Base-by-base conservation (phyloP, 148 eudicot genomes). In the Drosera capensis region DNA sequence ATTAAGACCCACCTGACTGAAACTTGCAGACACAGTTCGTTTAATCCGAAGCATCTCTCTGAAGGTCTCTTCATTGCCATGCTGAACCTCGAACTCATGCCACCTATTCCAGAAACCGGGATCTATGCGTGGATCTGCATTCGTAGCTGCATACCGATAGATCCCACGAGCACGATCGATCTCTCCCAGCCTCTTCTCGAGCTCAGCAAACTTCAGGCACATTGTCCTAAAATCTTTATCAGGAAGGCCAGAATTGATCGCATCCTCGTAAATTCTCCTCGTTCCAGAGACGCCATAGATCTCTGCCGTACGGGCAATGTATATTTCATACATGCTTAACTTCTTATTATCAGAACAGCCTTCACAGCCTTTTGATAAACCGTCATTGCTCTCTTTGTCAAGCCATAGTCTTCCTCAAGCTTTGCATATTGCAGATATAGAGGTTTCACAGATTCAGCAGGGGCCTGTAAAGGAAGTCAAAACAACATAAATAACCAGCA, bases 121-220 rank as follows among this genome's bases (percentile, higher is more conserved):
- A 59, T 78, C 87, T 20, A 85, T 75, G 55, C 95, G 73, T 3
- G 95, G 95, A 65, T 84, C 94, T 1, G 88, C 79, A 55, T 75
- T 70, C 45, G 60, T 71, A 23, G 95, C 80, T 37, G 95, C 79
- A 62, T 75, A 68, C 6, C 55, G 28, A 46, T 65, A 85, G 25
- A 85, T 30, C 16, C 58, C 82, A 54, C 99, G 95, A 14, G 93
- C 71, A 42, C 99, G 81, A 48, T 90, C 93, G 40, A 90, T 74
- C 60, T 84, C 99, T 25, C 99, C 99, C 7, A 90, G 75, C 65
- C 84, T 85, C 71, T 85, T 84, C 67, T 90, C 99, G 40, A 90
- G 82, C 57, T 85, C 88, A 16, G 94, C 99, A 62, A 77, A 90
- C 48, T 68, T 80, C 59, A 85, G 29, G 56, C 95, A 90, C 93